These are phyloP conservation scores for Conoideocrella luteorostrata DNA, from an alignment of 2,329 filamentous ascomycete species.

Conservation along the genomic window DNA sequence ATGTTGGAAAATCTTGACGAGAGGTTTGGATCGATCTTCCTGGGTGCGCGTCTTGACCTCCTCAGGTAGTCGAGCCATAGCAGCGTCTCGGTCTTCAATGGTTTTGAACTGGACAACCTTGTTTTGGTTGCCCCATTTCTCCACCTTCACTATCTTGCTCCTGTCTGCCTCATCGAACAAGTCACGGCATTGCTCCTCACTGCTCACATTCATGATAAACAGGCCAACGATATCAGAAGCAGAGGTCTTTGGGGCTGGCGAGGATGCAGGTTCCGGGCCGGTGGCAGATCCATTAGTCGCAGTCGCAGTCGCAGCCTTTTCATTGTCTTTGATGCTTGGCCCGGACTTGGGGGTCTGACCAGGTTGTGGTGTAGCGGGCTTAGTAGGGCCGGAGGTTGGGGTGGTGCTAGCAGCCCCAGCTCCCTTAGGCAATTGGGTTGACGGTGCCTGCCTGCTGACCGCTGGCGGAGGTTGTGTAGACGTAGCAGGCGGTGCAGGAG, in stretches of 20 bases:
- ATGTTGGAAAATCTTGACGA: constrained; percentile 77
- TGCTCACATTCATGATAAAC: constrained; percentile 82
- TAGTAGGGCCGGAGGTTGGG: constrained; percentile 27
- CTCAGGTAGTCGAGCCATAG: constrained; percentile 66
- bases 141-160: constrained; percentile 69
- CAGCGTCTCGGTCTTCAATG: constrained; percentile 70
- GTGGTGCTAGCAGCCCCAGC: constrained; percentile 28
- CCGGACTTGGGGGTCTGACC: constrained; percentile 34
- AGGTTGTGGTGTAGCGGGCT: constrained; percentile 44
- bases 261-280: constrained; percentile 46
- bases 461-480: constrained; percentile 29
- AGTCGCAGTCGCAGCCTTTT: constrained; percentile 42
- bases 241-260: constrained; percentile 52
- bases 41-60: constrained; percentile 68
- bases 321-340: constrained; percentile 44
- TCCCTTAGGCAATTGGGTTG: constrained; percentile 37
- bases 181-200: constrained; percentile 74
- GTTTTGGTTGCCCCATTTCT: constrained; percentile 72
- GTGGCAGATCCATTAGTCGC: constrained; percentile 49
- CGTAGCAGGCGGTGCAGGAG: constrained; percentile 29
- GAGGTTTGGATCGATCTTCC: constrained; percentile 70
- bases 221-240: constrained; percentile 71
- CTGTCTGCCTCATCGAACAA: constrained; percentile 80
- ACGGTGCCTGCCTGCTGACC: constrained; percentile 29
- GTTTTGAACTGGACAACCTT: constrained; percentile 83